Evolutionary conservation across 2,329 filamentous ascomycete species (phyloP), one percentile per base, ranked within the genome.

Genomic region (Fusarium nelsonii): DNA sequence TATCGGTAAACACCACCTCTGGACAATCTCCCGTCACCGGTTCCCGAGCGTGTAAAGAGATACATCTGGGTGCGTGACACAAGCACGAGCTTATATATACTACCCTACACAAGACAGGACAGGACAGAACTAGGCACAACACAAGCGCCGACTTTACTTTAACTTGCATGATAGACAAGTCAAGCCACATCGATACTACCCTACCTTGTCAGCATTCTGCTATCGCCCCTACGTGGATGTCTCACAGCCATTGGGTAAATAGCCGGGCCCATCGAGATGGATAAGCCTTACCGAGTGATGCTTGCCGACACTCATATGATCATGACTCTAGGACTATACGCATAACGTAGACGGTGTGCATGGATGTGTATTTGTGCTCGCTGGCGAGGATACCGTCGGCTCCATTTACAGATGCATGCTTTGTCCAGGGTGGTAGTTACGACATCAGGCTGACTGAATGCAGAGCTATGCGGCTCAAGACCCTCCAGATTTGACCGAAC

Each of bases 241-340:
- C 40, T 41, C 45, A 34, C 40, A 62, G 62, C 63, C 49, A 61
- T 66, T 66, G 34, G 39, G 34, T 44, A 48, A 62, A 46, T 46
- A 52, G 36, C 62, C 40, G 56, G 53, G 46, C 53, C 49, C 57
- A 52, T 61, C 26, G 34, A 50, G 40, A 33, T 18, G 33, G 34
- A 69, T 41, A 52, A 56, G 55, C 50, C 51, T 65, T 50, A 68
- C 65, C 65, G 54, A 23, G 65, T 69, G 23, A 53, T 61, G 49
- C 15, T 65, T 37, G 32, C 14, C 23, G 33, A 48, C 36, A 44
- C 43, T 50, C 65, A 65, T 46, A 65, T 65, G 59, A 61, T 56
- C 52, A 53, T 23, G 55, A 30, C 15, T 36, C 36, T 51, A 54
- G 50, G 50, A 49, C 59, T 55, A 50, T 45, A 26, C 39, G 58